Evolutionary conservation across 208 protist genomes (phyloP).

Genomic region (Sergeia podlipaevii): DNA sequence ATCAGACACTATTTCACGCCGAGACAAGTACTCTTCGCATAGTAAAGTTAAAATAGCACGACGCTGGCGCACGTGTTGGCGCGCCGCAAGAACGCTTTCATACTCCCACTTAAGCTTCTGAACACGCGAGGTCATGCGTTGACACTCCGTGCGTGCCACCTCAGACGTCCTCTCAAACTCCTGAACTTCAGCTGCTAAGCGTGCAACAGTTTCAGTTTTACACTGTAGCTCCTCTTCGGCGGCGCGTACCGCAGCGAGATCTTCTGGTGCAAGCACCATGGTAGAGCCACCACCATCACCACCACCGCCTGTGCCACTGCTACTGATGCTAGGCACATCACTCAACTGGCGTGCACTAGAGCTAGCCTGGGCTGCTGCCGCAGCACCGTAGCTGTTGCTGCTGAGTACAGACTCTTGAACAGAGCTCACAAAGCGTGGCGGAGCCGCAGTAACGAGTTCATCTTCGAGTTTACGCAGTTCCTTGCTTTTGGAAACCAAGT

Average conservation of each 20-base stretch:
- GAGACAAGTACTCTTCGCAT: constrained; percentile 24
- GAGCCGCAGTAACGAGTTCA: constrained; percentile 33
- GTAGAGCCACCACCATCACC: background rate
- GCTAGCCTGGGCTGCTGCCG: background rate
- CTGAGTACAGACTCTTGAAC: constrained; percentile 19
- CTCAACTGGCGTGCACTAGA: too few species aligned
- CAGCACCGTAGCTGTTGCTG: background rate
- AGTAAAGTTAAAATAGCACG: constrained; percentile 12
- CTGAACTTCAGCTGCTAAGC: constrained; percentile 14
- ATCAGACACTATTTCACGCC: constrained; percentile 16
- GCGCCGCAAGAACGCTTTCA: constrained; percentile 16
- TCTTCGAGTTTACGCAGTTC: constrained; percentile 38
- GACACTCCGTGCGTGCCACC: constrained; percentile 17
- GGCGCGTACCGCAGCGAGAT: constrained; percentile 30
- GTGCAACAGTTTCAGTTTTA: constrained; percentile 13
- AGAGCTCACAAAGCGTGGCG: constrained; percentile 34
- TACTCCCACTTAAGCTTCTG: constrained; percentile 32
- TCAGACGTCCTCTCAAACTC: constrained; percentile 23
- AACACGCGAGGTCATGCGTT: constrained; percentile 39
- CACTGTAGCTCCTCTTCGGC: constrained; percentile 27
- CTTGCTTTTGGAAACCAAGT: constrained; percentile 21
- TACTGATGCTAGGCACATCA: background rate
- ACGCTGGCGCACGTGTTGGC: constrained; percentile 16
- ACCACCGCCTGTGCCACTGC: background rate
- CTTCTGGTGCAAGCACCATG: constrained; percentile 25